phyloP scores from a whole-genome alignment of 2,329 filamentous ascomycete species.

The Cryphonectria carpinicola region DNA sequence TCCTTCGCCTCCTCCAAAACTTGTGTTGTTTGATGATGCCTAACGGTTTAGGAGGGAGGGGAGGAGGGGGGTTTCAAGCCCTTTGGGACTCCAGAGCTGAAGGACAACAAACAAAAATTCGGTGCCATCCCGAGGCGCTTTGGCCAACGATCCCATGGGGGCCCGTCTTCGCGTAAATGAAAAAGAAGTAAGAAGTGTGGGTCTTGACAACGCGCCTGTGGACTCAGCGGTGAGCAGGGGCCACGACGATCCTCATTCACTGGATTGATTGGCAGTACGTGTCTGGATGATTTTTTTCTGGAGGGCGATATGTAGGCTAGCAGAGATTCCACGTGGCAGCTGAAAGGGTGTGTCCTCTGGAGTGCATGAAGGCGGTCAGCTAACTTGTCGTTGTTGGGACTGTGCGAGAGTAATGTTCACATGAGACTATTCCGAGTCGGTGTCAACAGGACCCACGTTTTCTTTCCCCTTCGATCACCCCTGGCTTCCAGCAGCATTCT shows the following conservation, averaged over 20 bases:
- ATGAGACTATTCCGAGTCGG: constrained; percentile 4
- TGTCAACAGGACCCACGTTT: background rate
- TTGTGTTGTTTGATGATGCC: background rate
- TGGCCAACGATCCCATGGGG: constrained; percentile 6
- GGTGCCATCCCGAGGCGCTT: constrained; percentile 2
- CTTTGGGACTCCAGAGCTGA: background rate
- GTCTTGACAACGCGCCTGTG: constrained; percentile 16
- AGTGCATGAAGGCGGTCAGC: background rate
- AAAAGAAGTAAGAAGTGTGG: constrained; percentile 2
- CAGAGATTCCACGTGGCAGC: constrained; percentile 8
- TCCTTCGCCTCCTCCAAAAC: background rate
- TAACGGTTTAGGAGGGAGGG: no score
- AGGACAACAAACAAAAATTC: background rate
- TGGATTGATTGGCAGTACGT: background rate
- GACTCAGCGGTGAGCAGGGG: constrained; percentile 18
- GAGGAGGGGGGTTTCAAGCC: no score
- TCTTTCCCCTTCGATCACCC: background rate
- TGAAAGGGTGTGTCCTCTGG: background rate
- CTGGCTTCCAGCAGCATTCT: background rate
- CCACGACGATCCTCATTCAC: constrained; percentile 12
- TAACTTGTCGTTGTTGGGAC: constrained; percentile 1
- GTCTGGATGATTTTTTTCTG: background rate
- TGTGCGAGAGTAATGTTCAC: background rate
- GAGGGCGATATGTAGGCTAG: background rate
- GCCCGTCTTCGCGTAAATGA: background rate